Conservation (phyloP, 2,329 filamentous ascomycete species). For the Daldinia sp. region DNA sequence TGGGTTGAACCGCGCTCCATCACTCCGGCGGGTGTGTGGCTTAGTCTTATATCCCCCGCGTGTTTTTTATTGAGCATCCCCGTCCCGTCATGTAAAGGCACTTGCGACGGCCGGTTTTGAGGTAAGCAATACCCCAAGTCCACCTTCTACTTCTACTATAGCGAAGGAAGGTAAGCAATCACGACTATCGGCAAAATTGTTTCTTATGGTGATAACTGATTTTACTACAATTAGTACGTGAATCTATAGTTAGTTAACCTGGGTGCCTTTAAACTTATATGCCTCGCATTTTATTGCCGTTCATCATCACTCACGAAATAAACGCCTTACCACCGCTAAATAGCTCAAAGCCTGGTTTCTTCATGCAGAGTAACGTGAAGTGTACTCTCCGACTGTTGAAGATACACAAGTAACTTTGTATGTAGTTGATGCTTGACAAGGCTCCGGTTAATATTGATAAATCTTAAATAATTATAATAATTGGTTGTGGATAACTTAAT, state of each 20-base stretch:
- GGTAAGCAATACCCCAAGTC: not conserved
- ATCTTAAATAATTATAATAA: too few species aligned
- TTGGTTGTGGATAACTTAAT: too few species aligned
- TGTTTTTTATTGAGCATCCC: not conserved
- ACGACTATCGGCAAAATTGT: not conserved
- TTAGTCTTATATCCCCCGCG: not conserved
- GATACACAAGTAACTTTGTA: too few species aligned
- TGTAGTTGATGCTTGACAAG: too few species aligned
- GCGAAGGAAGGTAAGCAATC: not conserved
- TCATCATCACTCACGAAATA: not conserved
- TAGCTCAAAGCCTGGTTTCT: not conserved
- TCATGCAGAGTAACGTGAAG: not conserved
- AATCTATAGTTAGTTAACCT: not conserved
- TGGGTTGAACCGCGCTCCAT: slow-evolving; percentile 20
- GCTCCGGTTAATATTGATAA: too few species aligned
- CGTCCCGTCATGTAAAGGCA: slow-evolving; percentile 1
- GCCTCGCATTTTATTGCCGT: not conserved
- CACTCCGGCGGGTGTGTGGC: not conserved
- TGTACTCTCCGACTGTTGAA: not conserved
- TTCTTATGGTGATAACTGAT: not conserved
- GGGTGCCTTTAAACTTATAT: not conserved
- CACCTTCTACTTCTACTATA: not conserved
- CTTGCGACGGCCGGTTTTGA: not conserved
- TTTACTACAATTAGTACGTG: not conserved
- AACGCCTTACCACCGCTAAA: not conserved